Evolutionary conservation across 106 monocot species (phyloP), one percentile per base, ranked within the genome.

Genomic region (Dioscorea dumetorum): DNA sequence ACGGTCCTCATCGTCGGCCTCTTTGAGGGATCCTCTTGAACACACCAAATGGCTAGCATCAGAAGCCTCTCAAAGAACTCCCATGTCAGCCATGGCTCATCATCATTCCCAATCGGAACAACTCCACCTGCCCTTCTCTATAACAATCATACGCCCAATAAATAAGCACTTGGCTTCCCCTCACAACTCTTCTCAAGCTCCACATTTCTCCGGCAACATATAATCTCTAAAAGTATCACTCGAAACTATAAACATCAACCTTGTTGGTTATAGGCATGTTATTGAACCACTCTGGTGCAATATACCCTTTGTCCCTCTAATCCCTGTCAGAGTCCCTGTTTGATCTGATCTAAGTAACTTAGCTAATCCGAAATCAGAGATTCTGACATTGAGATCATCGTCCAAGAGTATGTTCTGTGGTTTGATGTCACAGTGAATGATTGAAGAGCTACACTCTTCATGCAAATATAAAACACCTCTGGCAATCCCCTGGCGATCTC

Each of bases 241-340:
- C 83, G 14, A 73, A 88, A 61, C 88, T 84, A 34, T 82, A 88
- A 8, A 84, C 78, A n/a, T 82, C 88, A 13, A 84, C 88, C 22
- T 83, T 83, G 12, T 71, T 48, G 0, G 71, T 74, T 22, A 78
- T 72, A 3, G 63, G 49, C 18, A 22, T 57, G 32, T 62, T 75
- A 21, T 69, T 71, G 18, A 59, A 49, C 83, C 78, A 83, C 32
- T 83, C 83, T 10, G 83, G 78, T 24, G 83, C 83, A 9, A 74
- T 15, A 64, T 83, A 79, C 0, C 78, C 72, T 22, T 18, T 73
- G 88, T 88, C 35, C 88, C 88, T 24, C 82, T 57, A 1, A 76
- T 73, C 0, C 28, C 28, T 28, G 88, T 81, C 20, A 0, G 33
- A 0, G 67, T 72, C 24, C 49, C 13, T 4, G 74, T 67, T 54